Evolutionary conservation across 148 eudicot genomes (phyloP).

Genomic region (Oxyria digyna): DNA sequence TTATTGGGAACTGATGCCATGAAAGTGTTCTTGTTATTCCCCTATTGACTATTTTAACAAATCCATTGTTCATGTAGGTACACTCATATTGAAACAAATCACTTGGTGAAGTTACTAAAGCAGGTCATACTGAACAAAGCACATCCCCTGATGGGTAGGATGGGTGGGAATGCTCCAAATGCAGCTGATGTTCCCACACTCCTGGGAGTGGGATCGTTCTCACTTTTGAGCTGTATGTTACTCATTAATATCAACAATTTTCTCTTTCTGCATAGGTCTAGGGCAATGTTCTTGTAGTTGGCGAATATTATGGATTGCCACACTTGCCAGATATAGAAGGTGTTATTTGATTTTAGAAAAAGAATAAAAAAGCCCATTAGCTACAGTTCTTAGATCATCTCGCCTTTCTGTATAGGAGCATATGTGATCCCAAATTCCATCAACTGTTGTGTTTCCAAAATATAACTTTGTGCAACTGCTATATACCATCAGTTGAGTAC

Average conservation of each 20-base stretch:
- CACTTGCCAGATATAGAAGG: neutral
- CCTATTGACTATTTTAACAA: neutral
- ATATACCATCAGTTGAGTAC: neutral
- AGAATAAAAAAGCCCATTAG: neutral
- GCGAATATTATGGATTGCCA: neutral
- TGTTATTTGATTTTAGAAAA: neutral
- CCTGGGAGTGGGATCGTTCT: conserved; percentile 81
- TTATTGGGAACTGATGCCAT: neutral
- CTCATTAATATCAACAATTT: neutral
- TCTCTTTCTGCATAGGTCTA: neutral
- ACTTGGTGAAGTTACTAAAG: conserved; percentile 83
- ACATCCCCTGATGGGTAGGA: conserved; percentile 25
- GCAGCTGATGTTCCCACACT: conserved; percentile 92
- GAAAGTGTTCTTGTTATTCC: neutral
- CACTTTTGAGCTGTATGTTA: conserved; percentile 63
- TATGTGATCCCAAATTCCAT: neutral
- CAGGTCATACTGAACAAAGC: conserved; percentile 45
- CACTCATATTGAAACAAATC: conserved; percentile 77
- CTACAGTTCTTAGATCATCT: neutral
- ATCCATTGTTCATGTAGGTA: conserved; percentile 34
- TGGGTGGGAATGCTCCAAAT: conserved; percentile 42
- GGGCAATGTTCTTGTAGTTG: neutral
- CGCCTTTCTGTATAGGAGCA: neutral
- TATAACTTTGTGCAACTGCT: neutral
- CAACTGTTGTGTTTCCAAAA: neutral